Evolutionary conservation across 176 grass and related monocot species (phyloP), one percentile per base, ranked within the genome.

Genomic region (Lolium perenne): DNA sequence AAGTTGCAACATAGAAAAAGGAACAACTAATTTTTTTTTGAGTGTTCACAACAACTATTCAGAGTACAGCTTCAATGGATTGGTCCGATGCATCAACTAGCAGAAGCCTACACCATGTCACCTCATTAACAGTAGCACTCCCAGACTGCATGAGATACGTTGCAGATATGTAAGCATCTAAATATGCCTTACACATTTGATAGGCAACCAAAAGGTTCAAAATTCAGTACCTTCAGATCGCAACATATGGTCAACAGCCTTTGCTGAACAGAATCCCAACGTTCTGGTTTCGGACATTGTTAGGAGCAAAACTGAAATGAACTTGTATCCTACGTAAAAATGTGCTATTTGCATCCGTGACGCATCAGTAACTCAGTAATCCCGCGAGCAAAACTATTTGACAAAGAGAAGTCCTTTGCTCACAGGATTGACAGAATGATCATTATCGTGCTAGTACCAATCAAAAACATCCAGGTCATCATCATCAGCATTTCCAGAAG

Each of bases 391-490:
- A 43, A 29, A 81, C 23, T 13, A 41, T 25, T 41, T 9, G 15
- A 51, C 16, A 74, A 26, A 86, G 35, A 66, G n/a, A n/a, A 29
- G 32, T 22, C 61, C 62, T 43, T 78, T 43, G 72, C 79, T 64
- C 46, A 55, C 26, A 64, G 59, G 67, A 60, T 54, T 45, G 40
- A 47, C 38, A 56, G 13, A 74, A 79, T 77, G 46, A 9, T 83
- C 56, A 35, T 65, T n/a, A 62, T 61, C 8, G 3, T 23, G 49
- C 59, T 90, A 91, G 82, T 90, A 87, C 88, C 88, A 90, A 86
- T 90, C 88, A 80, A 88, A 93, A 60, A 83, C 78, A 83, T 70
- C 85, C 73, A 85, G 67, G 56, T 93, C 88, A 82, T 66, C 74
- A 81, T 68, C 74, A 78, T 41, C 89, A 80, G 16, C 70, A 87